Evolutionary conservation across 768 basidiomycete species (phyloP).

Genomic region (Mycena crocata): DNA sequence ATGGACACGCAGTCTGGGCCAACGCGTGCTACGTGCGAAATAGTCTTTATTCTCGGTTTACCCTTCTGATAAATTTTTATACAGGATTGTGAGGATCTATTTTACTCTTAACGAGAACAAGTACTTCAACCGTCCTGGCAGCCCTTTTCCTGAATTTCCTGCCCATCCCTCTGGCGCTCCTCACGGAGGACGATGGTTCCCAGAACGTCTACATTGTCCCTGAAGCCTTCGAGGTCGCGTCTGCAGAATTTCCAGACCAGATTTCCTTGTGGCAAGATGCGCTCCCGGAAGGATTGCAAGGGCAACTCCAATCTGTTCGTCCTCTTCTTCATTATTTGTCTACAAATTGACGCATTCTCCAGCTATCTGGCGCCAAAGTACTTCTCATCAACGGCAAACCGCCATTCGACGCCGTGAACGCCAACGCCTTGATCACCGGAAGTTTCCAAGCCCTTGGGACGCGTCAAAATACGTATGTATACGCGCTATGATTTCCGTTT

Average conservation of each 20-base stretch:
- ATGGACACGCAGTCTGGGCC: slow-evolving; percentile 68
- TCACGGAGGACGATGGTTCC: slow-evolving; percentile 56
- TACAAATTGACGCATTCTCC: neutral
- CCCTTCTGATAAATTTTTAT: too few relatives aligned
- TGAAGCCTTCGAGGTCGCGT: slow-evolving; percentile 63
- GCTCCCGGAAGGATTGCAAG: slow-evolving; percentile 58
- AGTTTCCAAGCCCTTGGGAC: slow-evolving; percentile 64
- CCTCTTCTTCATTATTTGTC: neutral
- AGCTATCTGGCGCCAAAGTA: slow-evolving; percentile 66
- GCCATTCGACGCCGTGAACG: slow-evolving; percentile 63
- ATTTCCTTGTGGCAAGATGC: slow-evolving; percentile 67
- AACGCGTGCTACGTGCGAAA: slow-evolving; percentile 70
- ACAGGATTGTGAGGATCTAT: slow-evolving; percentile 50
- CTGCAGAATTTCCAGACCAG: slow-evolving; percentile 62
- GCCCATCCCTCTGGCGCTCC: slow-evolving; percentile 59
- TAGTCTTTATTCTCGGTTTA: too few relatives aligned
- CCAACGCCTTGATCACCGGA: slow-evolving; percentile 62
- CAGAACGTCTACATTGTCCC: slow-evolving; percentile 66
- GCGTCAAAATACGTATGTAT: slow-evolving; percentile 58
- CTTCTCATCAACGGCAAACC: slow-evolving; percentile 61
- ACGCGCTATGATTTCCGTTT: neutral
- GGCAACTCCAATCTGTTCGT: slow-evolving; percentile 44
- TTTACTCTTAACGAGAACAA: neutral
- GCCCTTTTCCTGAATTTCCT: slow-evolving; percentile 60
- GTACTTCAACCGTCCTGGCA: slow-evolving; percentile 28